Percentiles rank a stretch among this genome's conserved stretches.
Evolutionary conservation across 1,139 yeast genomes (phyloP).

Genomic region (Yamadazyma diddensiae): DNA sequence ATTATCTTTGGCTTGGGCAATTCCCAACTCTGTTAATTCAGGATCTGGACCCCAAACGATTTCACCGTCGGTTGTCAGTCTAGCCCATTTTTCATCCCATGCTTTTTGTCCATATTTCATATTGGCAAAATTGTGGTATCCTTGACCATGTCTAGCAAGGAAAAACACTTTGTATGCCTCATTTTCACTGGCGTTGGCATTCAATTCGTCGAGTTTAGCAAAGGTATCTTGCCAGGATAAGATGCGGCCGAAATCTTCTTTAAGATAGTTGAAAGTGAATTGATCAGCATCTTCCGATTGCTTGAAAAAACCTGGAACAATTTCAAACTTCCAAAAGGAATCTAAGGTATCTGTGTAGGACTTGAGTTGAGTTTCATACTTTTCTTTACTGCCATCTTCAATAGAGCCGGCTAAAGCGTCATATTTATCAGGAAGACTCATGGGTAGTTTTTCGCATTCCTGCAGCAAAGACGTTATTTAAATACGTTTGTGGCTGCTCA

Average conservation of each 20-base stretch:
- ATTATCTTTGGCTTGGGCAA: slow-evolving; percentile 36
- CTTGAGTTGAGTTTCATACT: slow-evolving; percentile 14
- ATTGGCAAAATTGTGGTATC: slow-evolving; percentile 45
- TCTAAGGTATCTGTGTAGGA: slow-evolving; percentile 11
- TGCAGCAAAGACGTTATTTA: too few species aligned
- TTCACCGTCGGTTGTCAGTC: slow-evolving; percentile 40
- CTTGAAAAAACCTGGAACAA: slow-evolving; percentile 36
- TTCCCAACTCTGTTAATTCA: slow-evolving; percentile 39
- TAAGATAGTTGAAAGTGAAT: slow-evolving; percentile 33
- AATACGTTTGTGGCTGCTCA: too few species aligned
- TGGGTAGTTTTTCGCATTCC: slow-evolving; percentile 2
- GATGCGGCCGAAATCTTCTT: slow-evolving; percentile 38
- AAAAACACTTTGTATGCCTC: slow-evolving; percentile 37
- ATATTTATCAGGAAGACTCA: slow-evolving; percentile 18
- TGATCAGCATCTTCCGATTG: slow-evolving; percentile 38
- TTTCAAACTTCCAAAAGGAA: slow-evolving; percentile 33
- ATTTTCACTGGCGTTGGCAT: slow-evolving; percentile 20
- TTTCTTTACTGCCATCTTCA: slow-evolving; percentile 12
- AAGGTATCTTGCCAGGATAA: slow-evolving; percentile 32
- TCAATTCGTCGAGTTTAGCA: slow-evolving; percentile 25
- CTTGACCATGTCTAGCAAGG: slow-evolving; percentile 48
- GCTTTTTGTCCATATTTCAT: slow-evolving; percentile 38
- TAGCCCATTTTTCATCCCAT: slow-evolving; percentile 46
- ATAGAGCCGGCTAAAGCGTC: slow-evolving; percentile 16
- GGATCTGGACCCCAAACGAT: slow-evolving; percentile 50